phyloP scores from a whole-genome alignment of 2,329 filamentous ascomycete species.

The Trichoderma koningii region DNA sequence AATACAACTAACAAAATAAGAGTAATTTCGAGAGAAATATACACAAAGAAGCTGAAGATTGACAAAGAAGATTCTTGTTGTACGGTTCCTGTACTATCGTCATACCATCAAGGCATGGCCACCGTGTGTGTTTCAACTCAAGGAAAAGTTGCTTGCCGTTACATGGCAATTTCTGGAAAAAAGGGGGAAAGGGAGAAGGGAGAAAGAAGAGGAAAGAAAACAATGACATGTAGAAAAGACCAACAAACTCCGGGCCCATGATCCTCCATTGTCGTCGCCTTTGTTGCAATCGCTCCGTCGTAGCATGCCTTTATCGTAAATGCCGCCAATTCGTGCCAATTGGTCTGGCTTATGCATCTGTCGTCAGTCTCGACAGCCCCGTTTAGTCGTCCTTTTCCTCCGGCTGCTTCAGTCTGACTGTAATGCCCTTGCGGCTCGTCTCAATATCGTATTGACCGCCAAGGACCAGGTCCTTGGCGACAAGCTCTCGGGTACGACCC shows the following conservation, averaged over 20 bases:
- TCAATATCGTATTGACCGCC: constrained; percentile 75
- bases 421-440: constrained; percentile 44
- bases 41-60: neutral
- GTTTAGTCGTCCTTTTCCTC: constrained; percentile 38
- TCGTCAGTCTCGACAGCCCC: neutral
- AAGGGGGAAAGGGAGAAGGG: too few relatives aligned
- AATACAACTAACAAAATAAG: neutral
- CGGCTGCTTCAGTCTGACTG: constrained; percentile 48
- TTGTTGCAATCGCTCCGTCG: neutral
- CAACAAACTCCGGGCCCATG: neutral
- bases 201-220: too few relatives aligned
- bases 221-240: too few relatives aligned
- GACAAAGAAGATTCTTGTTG: constrained; percentile 11
- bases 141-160: constrained; percentile 3
- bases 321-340: neutral
- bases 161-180: neutral
- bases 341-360: neutral
- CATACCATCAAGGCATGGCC: neutral
- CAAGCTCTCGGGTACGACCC: constrained; percentile 89
- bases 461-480: constrained; percentile 89
- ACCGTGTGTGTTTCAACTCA: neutral
- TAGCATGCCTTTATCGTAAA: neutral
- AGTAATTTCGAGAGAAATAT: neutral
- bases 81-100: neutral
- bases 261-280: neutral